Evolutionary conservation across 495 filamentous ascomycete species (phyloP).

Genomic region (Trypethelium eluteriae): DNA sequence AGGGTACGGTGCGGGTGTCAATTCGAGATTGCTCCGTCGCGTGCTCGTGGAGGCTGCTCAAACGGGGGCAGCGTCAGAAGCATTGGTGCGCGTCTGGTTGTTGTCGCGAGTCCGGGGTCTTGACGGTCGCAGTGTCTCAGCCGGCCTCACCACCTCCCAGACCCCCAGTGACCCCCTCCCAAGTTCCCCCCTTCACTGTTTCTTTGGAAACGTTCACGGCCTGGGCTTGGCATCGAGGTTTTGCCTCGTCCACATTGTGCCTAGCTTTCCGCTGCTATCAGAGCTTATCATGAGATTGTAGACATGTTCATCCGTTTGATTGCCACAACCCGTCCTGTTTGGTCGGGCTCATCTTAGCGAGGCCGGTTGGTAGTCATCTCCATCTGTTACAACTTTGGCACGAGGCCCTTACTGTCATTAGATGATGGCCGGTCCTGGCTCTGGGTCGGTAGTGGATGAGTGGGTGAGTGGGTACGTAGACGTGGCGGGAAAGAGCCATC

Average conservation of each 20-base stretch:
- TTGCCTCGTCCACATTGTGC: neutral
- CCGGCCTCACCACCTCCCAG: neutral
- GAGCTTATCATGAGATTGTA: neutral
- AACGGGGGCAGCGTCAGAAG: conserved; percentile 9
- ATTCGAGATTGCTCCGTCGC: neutral
- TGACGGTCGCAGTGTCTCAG: conserved; percentile 8
- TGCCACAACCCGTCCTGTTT: neutral
- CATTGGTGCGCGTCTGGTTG: conserved; percentile 6
- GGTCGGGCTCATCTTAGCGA: neutral
- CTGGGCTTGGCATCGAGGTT: conserved; percentile 6
- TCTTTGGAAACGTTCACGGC: conserved; percentile 11
- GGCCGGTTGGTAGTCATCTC: too few species aligned
- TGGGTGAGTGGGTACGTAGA: too few species aligned
- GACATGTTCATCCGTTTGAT: conserved; percentile 10
- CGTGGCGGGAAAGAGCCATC: neutral
- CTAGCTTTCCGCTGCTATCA: neutral
- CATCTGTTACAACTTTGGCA: neutral
- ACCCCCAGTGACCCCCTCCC: neutral
- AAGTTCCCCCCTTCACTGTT: neutral
- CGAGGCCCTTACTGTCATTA: neutral
- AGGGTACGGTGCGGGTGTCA: neutral
- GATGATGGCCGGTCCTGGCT: neutral
- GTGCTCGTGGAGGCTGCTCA: neutral
- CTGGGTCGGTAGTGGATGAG: too few species aligned
- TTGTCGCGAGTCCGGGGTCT: conserved; percentile 7